Conservation (phyloP, 371 early-diverging fungal species). For the Mortierella sp. region DNA sequence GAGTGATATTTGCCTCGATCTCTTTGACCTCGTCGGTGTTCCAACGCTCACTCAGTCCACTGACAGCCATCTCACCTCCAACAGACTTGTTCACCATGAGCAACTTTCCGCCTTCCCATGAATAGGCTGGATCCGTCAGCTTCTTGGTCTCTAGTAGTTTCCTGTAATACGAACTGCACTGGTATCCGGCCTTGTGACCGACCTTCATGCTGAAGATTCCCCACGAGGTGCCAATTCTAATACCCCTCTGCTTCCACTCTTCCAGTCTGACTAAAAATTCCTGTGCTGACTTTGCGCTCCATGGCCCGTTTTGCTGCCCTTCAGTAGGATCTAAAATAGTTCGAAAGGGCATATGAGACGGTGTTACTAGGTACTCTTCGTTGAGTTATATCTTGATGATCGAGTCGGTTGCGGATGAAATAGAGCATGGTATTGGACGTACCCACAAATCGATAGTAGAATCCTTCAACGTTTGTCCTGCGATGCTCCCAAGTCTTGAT, state of each 20-base stretch:
- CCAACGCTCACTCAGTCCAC: slow-evolving; percentile 70
- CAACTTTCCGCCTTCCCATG: slow-evolving; percentile 67
- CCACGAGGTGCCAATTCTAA: slow-evolving; percentile 72
- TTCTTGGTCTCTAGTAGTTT: slow-evolving; percentile 64
- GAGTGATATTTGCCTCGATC: slow-evolving; percentile 65
- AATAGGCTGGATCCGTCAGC: slow-evolving; percentile 67
- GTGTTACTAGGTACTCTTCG: not conserved
- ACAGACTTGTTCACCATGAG: slow-evolving; percentile 63
- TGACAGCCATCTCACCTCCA: slow-evolving; percentile 58
- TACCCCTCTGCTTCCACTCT: slow-evolving; percentile 67
- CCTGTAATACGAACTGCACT: slow-evolving; percentile 75
- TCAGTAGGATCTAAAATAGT: slow-evolving; percentile 64
- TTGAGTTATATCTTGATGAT: not conserved
- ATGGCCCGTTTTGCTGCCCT: slow-evolving; percentile 71
- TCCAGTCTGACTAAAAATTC: slow-evolving; percentile 70
- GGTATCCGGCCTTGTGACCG: slow-evolving; percentile 75
- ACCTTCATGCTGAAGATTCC: slow-evolving; percentile 72
- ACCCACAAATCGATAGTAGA: slow-evolving; percentile 83
- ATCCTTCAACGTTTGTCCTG: slow-evolving; percentile 68
- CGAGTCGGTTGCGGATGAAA: not conserved
- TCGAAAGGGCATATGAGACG: not conserved
- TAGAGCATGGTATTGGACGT: slow-evolving; percentile 12
- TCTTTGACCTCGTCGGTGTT: slow-evolving; percentile 64
- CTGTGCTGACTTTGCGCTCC: slow-evolving; percentile 63
- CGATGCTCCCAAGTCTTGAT: slow-evolving; percentile 74